Evolutionary conservation across 257 asterid species (phyloP), one percentile per base, ranked within the genome.

Genomic region (Cruciata laevipes): DNA sequence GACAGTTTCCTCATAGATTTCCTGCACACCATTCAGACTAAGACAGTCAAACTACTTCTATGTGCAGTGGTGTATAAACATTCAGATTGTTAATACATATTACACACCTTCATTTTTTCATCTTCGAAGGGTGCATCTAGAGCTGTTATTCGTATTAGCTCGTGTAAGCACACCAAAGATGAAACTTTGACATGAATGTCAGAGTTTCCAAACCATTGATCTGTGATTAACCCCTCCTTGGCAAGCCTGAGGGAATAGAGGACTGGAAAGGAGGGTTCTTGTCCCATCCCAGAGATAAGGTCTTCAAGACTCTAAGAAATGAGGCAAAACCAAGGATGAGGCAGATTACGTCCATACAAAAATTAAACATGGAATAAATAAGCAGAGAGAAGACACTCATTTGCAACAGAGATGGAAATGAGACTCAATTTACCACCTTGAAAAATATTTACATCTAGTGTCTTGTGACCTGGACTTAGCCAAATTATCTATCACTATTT

Each of bases 131-230:
- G 80, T 63, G 44, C 66, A 24, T 63, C 61, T 2, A 80, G 83
- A 40, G 80, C 83, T 37, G 77, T 51, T 58, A 78, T 65, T 59
- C 83, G 72, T 11, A 63, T 27, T 35, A 78, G 53, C 64, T 78
- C 77, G 23, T 65, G 47, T 16, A 78, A 58, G 77, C 83, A 78
- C 60, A 67, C 71, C 51, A 74, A 61, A 27, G 66, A 66, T 24
- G 83, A 75, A 64, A 74, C 63, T 71, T 55, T 65, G 69, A 78
- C 80, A 49, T 75, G 68, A 42, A 69, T n/a, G 67, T 65, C 66
- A 27, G 65, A 59, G 65, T 75, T 65, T 55, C 59, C 68, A 57
- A 78, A 56, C 11, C 74, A 69, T 49, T 59, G 63, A 14, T 74
- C 70, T 23, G 77, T 33, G 37, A 60, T 53, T 31, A 78, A 61